Base-by-base conservation (phyloP, 2,329 filamentous ascomycete genomes). In the Dichotomopilus funicola region DNA sequence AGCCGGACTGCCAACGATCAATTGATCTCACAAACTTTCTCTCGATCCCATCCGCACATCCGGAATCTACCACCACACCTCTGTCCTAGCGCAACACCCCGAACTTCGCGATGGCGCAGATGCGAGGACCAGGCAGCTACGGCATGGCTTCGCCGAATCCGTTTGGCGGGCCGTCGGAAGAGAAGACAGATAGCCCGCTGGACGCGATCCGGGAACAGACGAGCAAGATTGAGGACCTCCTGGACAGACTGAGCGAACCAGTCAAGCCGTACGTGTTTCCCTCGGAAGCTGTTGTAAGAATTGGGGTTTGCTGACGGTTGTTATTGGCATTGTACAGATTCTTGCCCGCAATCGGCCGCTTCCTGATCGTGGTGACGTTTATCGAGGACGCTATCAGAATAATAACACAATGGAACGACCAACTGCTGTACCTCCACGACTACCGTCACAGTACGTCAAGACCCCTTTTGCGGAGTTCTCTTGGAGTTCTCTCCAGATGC, bases 311-410 rank as follows among this genome's bases (percentile, higher is more conserved):
- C 45, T 10, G 45, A 31, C 35, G 40, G 59, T 65, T 69, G 54
- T 68, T 69, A 42, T 49, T 9, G 6, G 9, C 12, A 4, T 8
- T 12, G 13, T 33, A 67, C 69, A 96, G 91, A 61, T 95, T 95
- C 71, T 81, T 99, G 45, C 94, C 94, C 57, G 90, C 89, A 62
- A 92, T 99, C 76, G 94, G 94, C 63, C 89, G 94, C 64, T 97
- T 97, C 74, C 75, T 99, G 64, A 99, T 99, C 65, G 94, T 99
- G 55, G 94, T 97, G 53, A 99, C 94, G 60, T 99, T 99, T 76
- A 80, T 99, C 65, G 94, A 99, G 74, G 94, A 99, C 77, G 90
- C 91, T 49, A 78, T 99, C 60, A 85, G 94, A 70, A 99, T 99
- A 73, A 78, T 97, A 66, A 99, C 94, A 64, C 94, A 99, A 84